These are phyloP conservation scores for Aureobasidium sp. DNA, from an alignment of 2,329 filamentous ascomycete species.

Conservation along the genomic window DNA sequence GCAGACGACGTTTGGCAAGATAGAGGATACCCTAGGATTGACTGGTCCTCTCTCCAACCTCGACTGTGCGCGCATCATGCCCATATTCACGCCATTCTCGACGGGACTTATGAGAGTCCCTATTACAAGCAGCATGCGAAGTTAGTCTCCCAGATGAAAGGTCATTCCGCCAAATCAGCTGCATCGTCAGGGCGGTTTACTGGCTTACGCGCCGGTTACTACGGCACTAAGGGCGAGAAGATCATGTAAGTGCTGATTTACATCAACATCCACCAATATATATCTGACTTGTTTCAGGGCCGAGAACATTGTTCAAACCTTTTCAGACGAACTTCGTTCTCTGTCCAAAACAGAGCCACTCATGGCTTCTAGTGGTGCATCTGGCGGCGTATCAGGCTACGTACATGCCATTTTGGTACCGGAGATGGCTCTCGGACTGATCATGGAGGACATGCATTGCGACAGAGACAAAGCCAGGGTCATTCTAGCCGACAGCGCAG, in stretches of 20 bases:
- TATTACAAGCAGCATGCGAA: conserved; percentile 24
- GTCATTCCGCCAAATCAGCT: conserved; percentile 21
- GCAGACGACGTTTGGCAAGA: conserved; percentile 25
- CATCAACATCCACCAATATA: no score
- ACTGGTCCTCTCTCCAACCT: conserved; percentile 24
- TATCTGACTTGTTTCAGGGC: conserved; percentile 19
- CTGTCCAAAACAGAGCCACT: conserved; percentile 25
- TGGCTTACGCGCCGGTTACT: conserved; percentile 26
- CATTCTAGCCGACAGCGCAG: conserved; percentile 26
- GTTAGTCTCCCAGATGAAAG: conserved; percentile 12
- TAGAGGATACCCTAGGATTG: conserved; percentile 28
- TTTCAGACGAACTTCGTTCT: conserved; percentile 24
- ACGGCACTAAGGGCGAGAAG: conserved; percentile 29
- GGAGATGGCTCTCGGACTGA: conserved; percentile 29
- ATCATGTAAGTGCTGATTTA: conserved; percentile 24
- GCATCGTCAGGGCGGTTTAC: conserved; percentile 10
- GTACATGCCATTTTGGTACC: conserved; percentile 32
- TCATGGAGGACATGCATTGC: conserved; percentile 29
- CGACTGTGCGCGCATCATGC: conserved; percentile 24
- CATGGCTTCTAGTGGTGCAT: conserved; percentile 25
- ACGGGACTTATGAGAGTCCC: conserved; percentile 19
- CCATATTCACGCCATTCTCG: conserved; percentile 23
- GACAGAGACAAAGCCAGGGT: conserved; percentile 20
- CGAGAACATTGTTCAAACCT: conserved; percentile 26
- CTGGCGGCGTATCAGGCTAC: conserved; percentile 30